phyloP scores from a whole-genome alignment of 2,329 filamentous ascomycete genomes.

The Hirsutella rhossiliensis region DNA sequence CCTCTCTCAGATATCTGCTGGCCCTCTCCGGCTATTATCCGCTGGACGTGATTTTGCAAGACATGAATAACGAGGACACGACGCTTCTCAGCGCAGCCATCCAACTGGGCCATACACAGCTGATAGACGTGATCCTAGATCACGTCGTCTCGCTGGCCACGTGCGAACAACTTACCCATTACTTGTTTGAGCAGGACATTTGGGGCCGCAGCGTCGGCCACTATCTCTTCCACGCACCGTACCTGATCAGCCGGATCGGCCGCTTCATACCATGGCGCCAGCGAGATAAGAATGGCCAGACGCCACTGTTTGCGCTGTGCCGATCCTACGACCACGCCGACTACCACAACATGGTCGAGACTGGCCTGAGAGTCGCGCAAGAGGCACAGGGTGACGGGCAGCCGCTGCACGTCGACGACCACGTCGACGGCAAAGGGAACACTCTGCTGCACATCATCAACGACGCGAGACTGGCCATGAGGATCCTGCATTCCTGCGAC shows the following conservation, averaged over 20 bases:
- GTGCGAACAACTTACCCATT: slow-evolving; percentile 46
- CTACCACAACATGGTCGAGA: slow-evolving; percentile 79
- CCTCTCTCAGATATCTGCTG: slow-evolving; percentile 68
- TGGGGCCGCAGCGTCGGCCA: slow-evolving; percentile 88
- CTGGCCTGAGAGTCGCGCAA: slow-evolving; percentile 64
- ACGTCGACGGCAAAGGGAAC: slow-evolving; percentile 87
- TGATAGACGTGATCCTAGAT: slow-evolving; percentile 65
- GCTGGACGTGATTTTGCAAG: slow-evolving; percentile 57
- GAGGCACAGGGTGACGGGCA: slow-evolving; percentile 63
- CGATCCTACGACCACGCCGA: slow-evolving; percentile 87
- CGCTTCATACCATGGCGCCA: slow-evolving; percentile 75
- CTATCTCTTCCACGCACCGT: slow-evolving; percentile 86
- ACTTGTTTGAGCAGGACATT: slow-evolving; percentile 65
- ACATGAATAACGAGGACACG: slow-evolving; percentile 81
- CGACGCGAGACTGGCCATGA: slow-evolving; percentile 62
- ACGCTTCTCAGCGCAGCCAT: slow-evolving; percentile 84
- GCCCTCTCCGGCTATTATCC: slow-evolving; percentile 68
- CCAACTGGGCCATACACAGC: slow-evolving; percentile 63
- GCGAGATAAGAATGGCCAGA: slow-evolving; percentile 92
- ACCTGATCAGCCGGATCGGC: slow-evolving; percentile 66
- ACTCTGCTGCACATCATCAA: slow-evolving; percentile 93
- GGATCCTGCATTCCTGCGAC: slow-evolving; percentile 73
- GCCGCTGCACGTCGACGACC: slow-evolving; percentile 81
- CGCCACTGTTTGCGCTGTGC: slow-evolving; percentile 90
- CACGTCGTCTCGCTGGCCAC: slow-evolving; percentile 50